Evolutionary conservation across 495 filamentous ascomycete genomes (phyloP).

Genomic region (Lepidopterella palustris): DNA sequence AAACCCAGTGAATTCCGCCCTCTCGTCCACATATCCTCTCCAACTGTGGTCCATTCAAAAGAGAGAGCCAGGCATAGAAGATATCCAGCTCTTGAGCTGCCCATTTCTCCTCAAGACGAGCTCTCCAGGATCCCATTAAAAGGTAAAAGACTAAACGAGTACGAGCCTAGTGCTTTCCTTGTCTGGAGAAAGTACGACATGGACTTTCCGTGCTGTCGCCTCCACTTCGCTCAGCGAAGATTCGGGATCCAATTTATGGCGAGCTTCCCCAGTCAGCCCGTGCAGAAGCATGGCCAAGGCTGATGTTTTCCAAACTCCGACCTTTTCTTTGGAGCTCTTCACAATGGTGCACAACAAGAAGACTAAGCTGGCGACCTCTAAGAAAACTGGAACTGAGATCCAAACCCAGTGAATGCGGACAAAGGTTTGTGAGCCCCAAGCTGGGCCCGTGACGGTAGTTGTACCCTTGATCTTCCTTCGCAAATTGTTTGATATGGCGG

Average conservation of each 20-base stretch:
- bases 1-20: too few species aligned
- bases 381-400: constrained; percentile 8
- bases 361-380: constrained; percentile 4
- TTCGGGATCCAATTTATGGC: background rate
- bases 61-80: too few species aligned
- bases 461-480: constrained; percentile 1
- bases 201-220: background rate
- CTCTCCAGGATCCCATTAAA: too few species aligned
- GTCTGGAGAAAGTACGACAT: background rate
- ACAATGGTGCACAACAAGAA: constrained; percentile 11
- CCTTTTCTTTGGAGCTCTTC: background rate
- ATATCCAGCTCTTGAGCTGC: too few species aligned
- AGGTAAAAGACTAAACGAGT: background rate
- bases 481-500: constrained; percentile 4
- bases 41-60: too few species aligned
- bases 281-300: constrained; percentile 13
- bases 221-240: constrained; percentile 7
- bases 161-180: background rate
- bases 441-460: background rate
- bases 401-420: constrained; percentile 14
- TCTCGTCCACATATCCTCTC: too few species aligned
- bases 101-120: too few species aligned
- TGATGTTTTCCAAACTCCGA: constrained; percentile 17
- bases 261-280: constrained; percentile 10
- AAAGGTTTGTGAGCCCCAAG: constrained; percentile 8